Percentiles rank a stretch among this genome's conserved stretches.
phyloP scores from a whole-genome alignment of 2,329 filamentous ascomycete species.

The Magnaporthiopsis poae region DNA sequence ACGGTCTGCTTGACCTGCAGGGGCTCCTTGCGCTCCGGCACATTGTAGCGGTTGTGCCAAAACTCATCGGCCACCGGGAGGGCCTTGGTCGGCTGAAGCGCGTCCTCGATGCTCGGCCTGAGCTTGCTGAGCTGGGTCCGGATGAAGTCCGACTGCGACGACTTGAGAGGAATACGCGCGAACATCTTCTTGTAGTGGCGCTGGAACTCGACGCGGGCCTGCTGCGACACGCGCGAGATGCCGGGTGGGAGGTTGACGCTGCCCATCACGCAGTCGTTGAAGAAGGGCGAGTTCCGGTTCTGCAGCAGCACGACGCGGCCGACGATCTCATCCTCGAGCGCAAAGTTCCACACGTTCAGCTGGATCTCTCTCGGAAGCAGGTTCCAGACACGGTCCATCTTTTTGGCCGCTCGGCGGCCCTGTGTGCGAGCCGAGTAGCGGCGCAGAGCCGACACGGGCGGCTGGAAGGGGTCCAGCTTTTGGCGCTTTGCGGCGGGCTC shows the following conservation, averaged over 20 bases:
- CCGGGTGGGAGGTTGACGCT: not conserved
- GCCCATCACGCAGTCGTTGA: not conserved
- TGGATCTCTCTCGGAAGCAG: conserved; percentile 3
- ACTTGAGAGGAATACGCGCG: not conserved
- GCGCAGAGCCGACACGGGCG: not conserved
- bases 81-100: not conserved
- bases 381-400: conserved; percentile 3
- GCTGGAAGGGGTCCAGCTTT: not conserved
- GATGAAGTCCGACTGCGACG: not conserved
- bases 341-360: conserved; percentile 1
- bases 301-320: conserved; percentile 2
- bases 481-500: not conserved
- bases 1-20: not conserved
- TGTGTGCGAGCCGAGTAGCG: conserved; percentile 2
- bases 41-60: conserved; percentile 2
- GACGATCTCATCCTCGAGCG: not conserved
- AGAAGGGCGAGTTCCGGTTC: not conserved
- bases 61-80: not conserved
- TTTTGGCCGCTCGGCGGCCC: not conserved
- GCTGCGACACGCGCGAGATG: not conserved
- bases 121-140: not conserved
- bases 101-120: not conserved
- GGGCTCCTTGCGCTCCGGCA: not conserved
- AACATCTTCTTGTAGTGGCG: conserved; percentile 8
- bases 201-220: not conserved